A percentile compares a stretch with the other conserved stretches of the same genome.
phyloP scores from a whole-genome alignment of 805 yeast species.

The Candida ovalis region DNA sequence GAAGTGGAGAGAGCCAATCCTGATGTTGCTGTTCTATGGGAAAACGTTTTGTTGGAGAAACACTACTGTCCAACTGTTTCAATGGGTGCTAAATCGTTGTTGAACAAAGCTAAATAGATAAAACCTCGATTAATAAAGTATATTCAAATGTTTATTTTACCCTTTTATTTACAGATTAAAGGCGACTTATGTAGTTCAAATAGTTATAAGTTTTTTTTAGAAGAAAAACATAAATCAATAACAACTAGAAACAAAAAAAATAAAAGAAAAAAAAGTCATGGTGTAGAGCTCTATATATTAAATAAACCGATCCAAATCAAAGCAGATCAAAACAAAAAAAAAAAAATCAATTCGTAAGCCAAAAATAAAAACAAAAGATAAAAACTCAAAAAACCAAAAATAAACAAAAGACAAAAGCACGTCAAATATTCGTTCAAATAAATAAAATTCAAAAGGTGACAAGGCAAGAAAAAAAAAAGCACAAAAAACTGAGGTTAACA shows the following conservation, averaged over 20 bases:
- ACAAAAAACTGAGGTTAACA: not conserved
- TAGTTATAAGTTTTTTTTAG: not conserved
- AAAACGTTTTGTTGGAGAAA: constrained; percentile 66
- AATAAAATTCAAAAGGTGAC: not conserved
- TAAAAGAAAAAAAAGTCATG: not conserved
- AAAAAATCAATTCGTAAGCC: too few species aligned
- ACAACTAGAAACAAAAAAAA: not conserved
- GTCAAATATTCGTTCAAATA: not conserved
- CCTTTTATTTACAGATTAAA: not conserved
- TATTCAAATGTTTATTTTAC: too few species aligned
- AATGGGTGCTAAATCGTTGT: constrained; percentile 51
- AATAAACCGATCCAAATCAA: not conserved
- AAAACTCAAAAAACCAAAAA: not conserved
- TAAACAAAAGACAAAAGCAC: not conserved
- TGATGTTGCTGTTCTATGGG: constrained; percentile 91
- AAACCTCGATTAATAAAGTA: too few species aligned
- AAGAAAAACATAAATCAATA: not conserved
- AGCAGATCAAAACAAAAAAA: not conserved
- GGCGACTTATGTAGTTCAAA: not conserved
- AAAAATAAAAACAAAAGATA: not conserved
- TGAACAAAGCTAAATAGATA: constrained; percentile 32
- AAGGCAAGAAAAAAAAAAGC: not conserved
- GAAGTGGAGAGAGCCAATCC: constrained; percentile 76
- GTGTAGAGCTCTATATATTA: not conserved
- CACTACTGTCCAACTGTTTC: constrained; percentile 85